phyloP scores from a whole-genome alignment of 1,284 basidiomycete genomes.

The Cutaneotrichosporon sp. region DNA sequence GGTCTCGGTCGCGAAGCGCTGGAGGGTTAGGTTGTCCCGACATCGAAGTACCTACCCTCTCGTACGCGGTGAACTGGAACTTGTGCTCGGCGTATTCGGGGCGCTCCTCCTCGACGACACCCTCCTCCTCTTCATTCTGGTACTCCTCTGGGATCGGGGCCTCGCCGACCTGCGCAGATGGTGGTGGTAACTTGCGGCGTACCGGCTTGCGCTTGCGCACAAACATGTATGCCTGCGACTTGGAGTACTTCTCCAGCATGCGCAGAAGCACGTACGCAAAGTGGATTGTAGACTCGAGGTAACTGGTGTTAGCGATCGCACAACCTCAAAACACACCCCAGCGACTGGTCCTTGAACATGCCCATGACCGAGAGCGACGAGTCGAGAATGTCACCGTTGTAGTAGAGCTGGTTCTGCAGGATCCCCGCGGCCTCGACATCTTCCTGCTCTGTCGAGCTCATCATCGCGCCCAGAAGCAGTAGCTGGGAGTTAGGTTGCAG shows the following conservation, averaged over 20 bases:
- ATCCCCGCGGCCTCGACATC: conserved; percentile 69
- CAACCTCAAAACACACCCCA: conserved; percentile 41
- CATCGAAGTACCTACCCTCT: conserved; percentile 58
- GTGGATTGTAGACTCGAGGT: conserved; percentile 75
- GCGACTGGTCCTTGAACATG: conserved; percentile 60
- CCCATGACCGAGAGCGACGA: conserved; percentile 70
- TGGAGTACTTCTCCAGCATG: conserved; percentile 82
- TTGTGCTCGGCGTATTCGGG: conserved; percentile 71
- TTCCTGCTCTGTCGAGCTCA: conserved; percentile 52
- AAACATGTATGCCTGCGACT: conserved; percentile 65
- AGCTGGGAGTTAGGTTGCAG: conserved; percentile 49
- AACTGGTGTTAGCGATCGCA: conserved; percentile 48
- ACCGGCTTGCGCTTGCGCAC: conserved; percentile 64
- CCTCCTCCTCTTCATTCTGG: conserved; percentile 51
- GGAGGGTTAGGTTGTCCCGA: conserved; percentile 3
- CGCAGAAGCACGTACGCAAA: conserved; percentile 73
- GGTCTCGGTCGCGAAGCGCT: conserved; percentile 79
- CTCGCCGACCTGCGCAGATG: conserved; percentile 41
- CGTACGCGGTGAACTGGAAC: conserved; percentile 83
- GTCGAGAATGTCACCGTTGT: conserved; percentile 87
- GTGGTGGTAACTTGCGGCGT: conserved; percentile 54
- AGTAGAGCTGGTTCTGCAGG: conserved; percentile 81
- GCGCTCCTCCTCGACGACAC: conserved; percentile 56
- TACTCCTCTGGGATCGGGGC: conserved; percentile 38
- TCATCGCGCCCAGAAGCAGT: conserved; percentile 68